A percentile compares a stretch with the other conserved stretches of the same genome.
Conservation (phyloP, 495 filamentous ascomycete genomes). For the Neurospora sp. region DNA sequence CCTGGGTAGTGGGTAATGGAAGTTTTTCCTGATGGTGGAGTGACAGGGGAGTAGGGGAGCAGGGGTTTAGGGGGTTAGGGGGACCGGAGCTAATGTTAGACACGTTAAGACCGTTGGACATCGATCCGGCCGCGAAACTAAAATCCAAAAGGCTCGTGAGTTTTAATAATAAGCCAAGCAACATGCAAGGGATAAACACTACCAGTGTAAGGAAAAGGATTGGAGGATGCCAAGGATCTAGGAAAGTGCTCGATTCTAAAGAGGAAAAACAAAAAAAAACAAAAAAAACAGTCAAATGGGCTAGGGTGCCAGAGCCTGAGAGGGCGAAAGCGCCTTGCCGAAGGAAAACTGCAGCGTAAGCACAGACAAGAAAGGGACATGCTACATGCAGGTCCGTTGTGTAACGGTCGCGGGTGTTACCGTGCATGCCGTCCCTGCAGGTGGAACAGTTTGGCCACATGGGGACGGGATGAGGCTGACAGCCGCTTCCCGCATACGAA, state of each 20-base stretch:
- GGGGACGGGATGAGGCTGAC: background rate
- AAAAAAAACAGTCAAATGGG: no score
- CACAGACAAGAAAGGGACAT: no score
- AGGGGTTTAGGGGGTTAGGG: no score
- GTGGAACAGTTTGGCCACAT: background rate
- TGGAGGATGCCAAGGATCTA: background rate
- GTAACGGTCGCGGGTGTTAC: background rate
- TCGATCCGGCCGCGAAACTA: background rate
- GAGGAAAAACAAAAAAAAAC: no score
- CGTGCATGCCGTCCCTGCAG: background rate
- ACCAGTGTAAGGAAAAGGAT: no score
- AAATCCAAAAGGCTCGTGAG: background rate
- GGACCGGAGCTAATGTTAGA: no score
- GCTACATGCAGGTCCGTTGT: background rate
- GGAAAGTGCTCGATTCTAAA: no score
- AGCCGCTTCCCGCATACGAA: background rate
- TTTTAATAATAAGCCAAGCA: background rate
- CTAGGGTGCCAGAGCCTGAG: no score
- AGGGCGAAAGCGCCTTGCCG: no score
- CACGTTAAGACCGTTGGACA: background rate
- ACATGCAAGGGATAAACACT: no score
- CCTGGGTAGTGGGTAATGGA: background rate
- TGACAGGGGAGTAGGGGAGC: background rate
- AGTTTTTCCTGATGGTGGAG: background rate
- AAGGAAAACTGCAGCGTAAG: no score